Conservation (phyloP, 2,329 filamentous ascomycete genomes). For the Parafenestella ontariensis region DNA sequence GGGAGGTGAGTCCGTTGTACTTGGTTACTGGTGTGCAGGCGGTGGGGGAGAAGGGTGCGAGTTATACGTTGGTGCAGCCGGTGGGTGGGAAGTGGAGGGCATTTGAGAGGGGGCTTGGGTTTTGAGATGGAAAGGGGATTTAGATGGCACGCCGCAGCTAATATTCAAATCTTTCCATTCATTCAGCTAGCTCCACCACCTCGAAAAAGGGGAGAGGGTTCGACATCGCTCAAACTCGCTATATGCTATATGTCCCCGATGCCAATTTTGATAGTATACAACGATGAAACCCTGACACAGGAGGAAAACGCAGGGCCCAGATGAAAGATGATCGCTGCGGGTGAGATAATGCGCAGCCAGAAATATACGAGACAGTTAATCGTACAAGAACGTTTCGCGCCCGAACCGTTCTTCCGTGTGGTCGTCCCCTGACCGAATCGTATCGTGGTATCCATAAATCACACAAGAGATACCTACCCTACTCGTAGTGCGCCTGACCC, state of each 20-base stretch:
- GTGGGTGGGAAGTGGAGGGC: constrained; percentile 27
- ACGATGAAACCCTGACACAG: not conserved
- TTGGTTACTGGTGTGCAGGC: constrained; percentile 58
- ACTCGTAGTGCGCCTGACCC: not conserved
- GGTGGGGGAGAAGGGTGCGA: constrained; percentile 33
- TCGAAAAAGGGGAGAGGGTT: not conserved
- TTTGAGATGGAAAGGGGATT: constrained; percentile 5
- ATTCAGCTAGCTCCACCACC: not conserved
- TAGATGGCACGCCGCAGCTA: not conserved
- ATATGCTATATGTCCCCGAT: not conserved
- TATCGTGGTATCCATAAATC: not conserved
- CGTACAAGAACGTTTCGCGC: not conserved
- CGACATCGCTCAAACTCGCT: not conserved
- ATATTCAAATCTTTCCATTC: not conserved
- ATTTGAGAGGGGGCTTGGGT: constrained; percentile 19
- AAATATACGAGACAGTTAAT: constrained; percentile 2
- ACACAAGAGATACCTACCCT: not conserved
- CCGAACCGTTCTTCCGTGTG: not conserved
- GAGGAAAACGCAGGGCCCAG: not conserved
- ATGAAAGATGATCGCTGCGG: constrained; percentile 1
- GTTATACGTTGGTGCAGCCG: constrained; percentile 54
- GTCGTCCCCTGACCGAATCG: not conserved
- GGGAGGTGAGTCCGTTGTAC: constrained; percentile 56
- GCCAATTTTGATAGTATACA: constrained; percentile 16
- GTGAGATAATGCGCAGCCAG: not conserved